A percentile compares a stretch with the other conserved stretches of the same genome.
Conservation (phyloP, 768 basidiomycete species). For the Boletus speciosus region DNA sequence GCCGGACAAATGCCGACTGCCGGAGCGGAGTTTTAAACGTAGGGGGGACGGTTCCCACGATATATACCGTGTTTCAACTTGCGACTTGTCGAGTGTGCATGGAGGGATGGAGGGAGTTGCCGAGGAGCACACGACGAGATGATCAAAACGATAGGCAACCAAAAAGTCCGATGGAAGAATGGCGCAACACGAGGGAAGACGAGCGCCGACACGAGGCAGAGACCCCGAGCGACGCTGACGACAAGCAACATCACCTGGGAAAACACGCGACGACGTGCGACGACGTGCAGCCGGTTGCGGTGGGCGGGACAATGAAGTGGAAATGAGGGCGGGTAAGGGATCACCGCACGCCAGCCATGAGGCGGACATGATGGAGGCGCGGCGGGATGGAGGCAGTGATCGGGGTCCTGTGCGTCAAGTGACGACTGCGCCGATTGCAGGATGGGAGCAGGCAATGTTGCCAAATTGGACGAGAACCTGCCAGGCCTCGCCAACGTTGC, state of each 20-base stretch:
- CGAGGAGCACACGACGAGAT: too few relatives aligned
- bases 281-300: too few relatives aligned
- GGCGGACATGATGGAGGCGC: conserved; percentile 17
- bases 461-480: conserved; percentile 12
- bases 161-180: conserved; percentile 10
- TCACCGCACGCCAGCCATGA: conserved; percentile 19
- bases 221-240: conserved; percentile 16
- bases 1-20: conserved; percentile 1
- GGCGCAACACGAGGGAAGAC: conserved; percentile 11
- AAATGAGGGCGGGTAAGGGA: background rate
- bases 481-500: conserved; percentile 31
- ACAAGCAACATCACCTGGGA: conserved; percentile 12
- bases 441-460: conserved; percentile 1
- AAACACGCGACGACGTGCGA: conserved; percentile 8
- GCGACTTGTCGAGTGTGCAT: too few relatives aligned
- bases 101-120: too few relatives aligned
- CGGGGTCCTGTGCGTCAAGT: conserved; percentile 15
- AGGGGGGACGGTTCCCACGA: too few relatives aligned
- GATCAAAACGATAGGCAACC: background rate
- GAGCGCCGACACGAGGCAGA: conserved; percentile 34
- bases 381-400: conserved; percentile 18
- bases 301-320: too few relatives aligned
- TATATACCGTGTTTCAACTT: too few relatives aligned
- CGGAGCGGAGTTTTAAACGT: conserved; percentile 8
- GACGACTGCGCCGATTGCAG: conserved; percentile 18